Conservation (phyloP, 1,284 basidiomycete genomes). For the Ganoderma lucidum region DNA sequence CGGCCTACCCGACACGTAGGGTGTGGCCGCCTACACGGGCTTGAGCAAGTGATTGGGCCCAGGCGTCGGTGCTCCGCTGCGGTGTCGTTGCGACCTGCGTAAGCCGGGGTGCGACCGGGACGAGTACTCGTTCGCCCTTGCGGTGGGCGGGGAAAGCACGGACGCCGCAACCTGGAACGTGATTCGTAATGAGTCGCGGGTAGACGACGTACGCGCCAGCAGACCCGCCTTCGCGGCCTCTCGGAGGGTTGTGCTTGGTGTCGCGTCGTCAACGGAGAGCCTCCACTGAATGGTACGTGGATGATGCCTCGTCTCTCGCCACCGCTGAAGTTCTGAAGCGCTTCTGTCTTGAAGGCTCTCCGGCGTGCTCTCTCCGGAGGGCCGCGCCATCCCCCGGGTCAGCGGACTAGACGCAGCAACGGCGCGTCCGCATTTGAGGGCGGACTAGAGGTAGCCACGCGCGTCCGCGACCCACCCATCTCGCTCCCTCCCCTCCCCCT, state of each 20-base stretch:
- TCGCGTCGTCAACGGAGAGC: constrained; percentile 8
- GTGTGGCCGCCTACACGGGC: constrained; percentile 1
- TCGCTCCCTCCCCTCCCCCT: background rate
- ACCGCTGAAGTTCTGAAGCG: background rate
- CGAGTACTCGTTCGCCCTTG: background rate
- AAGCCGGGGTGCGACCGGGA: constrained; percentile 6
- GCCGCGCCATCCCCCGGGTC: background rate
- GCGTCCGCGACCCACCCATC: background rate
- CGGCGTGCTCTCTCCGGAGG: background rate
- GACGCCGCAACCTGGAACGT: constrained; percentile 6
- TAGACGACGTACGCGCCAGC: constrained; percentile 3
- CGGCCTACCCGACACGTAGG: background rate
- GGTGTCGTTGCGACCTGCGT: background rate
- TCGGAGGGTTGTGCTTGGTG: background rate
- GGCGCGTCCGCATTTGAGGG: background rate
- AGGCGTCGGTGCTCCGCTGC: constrained; percentile 9
- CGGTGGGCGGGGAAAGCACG: constrained; percentile 1
- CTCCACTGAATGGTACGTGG: background rate
- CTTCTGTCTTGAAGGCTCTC: background rate
- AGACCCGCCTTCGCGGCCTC: background rate
- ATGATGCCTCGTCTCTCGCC: background rate
- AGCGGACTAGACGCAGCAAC: background rate
- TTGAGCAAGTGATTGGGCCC: constrained; percentile 3
- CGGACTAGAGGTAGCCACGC: constrained; percentile 3
- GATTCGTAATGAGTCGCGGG: constrained; percentile 1